Evolutionary conservation across 1,139 yeast genomes (phyloP).

Genomic region (Yarrowia galli): DNA sequence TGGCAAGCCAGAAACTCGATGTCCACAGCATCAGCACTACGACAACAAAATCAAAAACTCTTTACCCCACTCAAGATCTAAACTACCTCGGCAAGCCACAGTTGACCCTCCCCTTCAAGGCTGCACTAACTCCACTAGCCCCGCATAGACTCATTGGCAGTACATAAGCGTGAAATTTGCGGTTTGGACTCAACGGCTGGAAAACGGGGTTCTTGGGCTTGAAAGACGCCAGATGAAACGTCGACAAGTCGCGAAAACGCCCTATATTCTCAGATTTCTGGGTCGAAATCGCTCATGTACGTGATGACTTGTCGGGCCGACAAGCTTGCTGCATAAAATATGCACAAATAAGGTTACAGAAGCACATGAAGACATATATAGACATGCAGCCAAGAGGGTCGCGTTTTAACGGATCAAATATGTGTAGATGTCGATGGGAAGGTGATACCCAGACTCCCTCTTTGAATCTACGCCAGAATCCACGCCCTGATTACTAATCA

Average conservation of each 20-base stretch:
- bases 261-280: no score
- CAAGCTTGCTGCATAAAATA: not conserved
- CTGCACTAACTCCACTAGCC: not conserved
- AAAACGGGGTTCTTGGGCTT: not conserved
- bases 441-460: no score
- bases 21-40: no score
- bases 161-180: slow-evolving; percentile 11
- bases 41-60: no score
- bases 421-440: no score
- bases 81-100: slow-evolving; percentile 2
- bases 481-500: not conserved
- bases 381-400: no score
- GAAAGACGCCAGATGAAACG: not conserved
- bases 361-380: not conserved
- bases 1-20: no score
- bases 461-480: no score
- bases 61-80: no score
- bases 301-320: slow-evolving; percentile 5
- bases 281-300: not conserved
- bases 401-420: not conserved
- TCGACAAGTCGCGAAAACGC: no score
- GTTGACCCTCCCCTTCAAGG: not conserved
- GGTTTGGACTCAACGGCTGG: not conserved
- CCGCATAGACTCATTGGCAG: slow-evolving; percentile 7
- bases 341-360: not conserved